These are phyloP conservation scores for Xylaria sp. DNA, from an alignment of 2,329 filamentous ascomycete species.

Conservation along the genomic window DNA sequence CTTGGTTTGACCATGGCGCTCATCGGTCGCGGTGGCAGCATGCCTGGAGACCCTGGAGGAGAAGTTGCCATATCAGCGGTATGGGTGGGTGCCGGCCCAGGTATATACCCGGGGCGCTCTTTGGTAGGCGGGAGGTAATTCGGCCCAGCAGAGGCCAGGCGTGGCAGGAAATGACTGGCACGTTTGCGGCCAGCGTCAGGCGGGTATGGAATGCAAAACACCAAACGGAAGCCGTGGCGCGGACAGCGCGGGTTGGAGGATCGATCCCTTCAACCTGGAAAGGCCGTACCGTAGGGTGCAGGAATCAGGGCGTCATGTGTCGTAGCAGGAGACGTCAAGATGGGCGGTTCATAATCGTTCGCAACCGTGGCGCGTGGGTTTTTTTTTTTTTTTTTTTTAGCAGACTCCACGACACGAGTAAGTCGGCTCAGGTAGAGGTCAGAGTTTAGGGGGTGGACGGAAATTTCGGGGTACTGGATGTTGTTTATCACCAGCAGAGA, in stretches of 20 bases:
- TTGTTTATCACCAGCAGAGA: constrained; percentile 21
- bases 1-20: constrained; percentile 79
- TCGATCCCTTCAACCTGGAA: constrained; percentile 25
- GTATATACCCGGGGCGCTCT: constrained; percentile 1
- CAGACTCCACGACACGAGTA: constrained; percentile 10
- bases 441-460: constrained; percentile 23
- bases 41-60: constrained; percentile 68
- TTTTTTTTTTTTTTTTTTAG: too few relatives aligned
- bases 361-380: constrained; percentile 17
- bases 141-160: not conserved
- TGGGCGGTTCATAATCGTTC: not conserved
- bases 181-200: not conserved
- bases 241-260: not conserved
- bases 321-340: constrained; percentile 3
- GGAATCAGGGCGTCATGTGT: constrained; percentile 31
- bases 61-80: constrained; percentile 62
- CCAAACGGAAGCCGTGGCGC: constrained; percentile 10
- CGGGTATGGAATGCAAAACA: constrained; percentile 24
- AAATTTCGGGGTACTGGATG: constrained; percentile 28
- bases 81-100: constrained; percentile 30
- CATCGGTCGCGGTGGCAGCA: constrained; percentile 68
- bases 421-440: constrained; percentile 17
- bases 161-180: not conserved
- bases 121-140: not conserved
- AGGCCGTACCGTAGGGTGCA: constrained; percentile 11